Conservation (phyloP, 768 basidiomycete genomes). For the Trametes villosa region DNA sequence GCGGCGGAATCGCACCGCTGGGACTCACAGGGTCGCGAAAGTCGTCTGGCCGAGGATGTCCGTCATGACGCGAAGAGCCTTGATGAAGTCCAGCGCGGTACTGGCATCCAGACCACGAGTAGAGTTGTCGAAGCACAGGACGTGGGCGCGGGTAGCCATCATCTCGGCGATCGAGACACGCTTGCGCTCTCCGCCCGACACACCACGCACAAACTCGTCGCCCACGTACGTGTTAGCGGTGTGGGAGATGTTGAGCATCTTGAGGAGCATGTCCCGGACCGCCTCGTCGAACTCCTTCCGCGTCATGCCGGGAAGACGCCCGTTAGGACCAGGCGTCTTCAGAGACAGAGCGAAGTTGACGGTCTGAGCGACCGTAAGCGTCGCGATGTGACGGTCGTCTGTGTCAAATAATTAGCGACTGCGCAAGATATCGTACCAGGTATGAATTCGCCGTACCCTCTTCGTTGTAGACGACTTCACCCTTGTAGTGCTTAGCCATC, state of each 20-base stretch:
- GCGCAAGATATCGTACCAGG: not conserved
- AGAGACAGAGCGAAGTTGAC: conserved; percentile 72
- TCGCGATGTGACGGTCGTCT: conserved; percentile 86
- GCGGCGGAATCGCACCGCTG: not conserved
- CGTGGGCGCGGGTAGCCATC: conserved; percentile 79
- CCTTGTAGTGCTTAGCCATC: conserved; percentile 77
- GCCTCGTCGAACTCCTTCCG: conserved; percentile 58
- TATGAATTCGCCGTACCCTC: conserved; percentile 57
- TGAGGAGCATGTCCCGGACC: conserved; percentile 65
- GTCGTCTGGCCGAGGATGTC: conserved; percentile 82
- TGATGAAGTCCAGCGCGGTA: conserved; percentile 86
- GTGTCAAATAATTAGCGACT: conserved; percentile 28
- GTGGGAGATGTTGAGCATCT: conserved; percentile 85
- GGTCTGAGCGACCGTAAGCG: conserved; percentile 80
- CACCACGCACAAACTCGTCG: conserved; percentile 82
- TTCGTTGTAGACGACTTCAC: conserved; percentile 80
- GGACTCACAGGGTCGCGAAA: conserved; percentile 71
- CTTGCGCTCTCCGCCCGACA: conserved; percentile 82
- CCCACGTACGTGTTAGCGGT: conserved; percentile 81
- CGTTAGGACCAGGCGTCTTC: conserved; percentile 75
- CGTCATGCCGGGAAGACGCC: conserved; percentile 69
- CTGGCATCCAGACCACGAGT: conserved; percentile 84
- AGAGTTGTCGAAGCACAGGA: conserved; percentile 85
- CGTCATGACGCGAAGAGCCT: conserved; percentile 79
- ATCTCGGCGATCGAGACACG: conserved; percentile 85